A percentile compares a stretch with the other conserved stretches of the same genome.
phyloP scores from a whole-genome alignment of 305 asterid species.

The Solanum hybrid region DNA sequence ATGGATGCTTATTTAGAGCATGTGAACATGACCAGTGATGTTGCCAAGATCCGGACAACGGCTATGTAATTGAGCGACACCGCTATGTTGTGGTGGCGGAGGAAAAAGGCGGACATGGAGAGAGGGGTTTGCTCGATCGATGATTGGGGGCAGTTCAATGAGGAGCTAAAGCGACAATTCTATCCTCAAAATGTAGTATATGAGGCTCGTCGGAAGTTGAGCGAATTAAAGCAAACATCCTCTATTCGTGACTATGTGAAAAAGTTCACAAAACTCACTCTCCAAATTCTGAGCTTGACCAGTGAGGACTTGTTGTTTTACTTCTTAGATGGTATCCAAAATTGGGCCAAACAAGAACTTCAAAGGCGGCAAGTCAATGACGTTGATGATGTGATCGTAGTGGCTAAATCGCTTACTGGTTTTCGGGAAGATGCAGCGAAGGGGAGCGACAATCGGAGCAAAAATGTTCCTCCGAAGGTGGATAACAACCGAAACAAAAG shows the following conservation, averaged over 20 bases:
- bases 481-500: neutral
- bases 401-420: fast-evolving
- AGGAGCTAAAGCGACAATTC: neutral
- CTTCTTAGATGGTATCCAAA: neutral
- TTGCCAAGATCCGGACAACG: too few relatives aligned
- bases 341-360: neutral
- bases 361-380: neutral
- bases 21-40: too few relatives aligned
- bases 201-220: neutral
- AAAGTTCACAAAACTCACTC: neutral
- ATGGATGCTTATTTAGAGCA: too few relatives aligned
- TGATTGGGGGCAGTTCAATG: too few relatives aligned
- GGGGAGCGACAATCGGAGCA: fast-evolving
- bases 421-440: fast-evolving
- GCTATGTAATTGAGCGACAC: too few relatives aligned
- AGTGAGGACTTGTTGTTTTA: neutral
- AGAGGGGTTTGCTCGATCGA: too few relatives aligned
- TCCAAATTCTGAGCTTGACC: neutral
- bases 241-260: neutral
- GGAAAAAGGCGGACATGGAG: too few relatives aligned
- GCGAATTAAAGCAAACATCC: neutral
- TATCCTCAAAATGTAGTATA: neutral
- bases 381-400: neutral
- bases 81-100: too few relatives aligned
- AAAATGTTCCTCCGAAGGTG: neutral